A percentile compares a stretch with the other conserved stretches of the same genome.
Evolutionary conservation across 768 basidiomycete species (phyloP).

Genomic region (Rubroboletus pulcherrimus): DNA sequence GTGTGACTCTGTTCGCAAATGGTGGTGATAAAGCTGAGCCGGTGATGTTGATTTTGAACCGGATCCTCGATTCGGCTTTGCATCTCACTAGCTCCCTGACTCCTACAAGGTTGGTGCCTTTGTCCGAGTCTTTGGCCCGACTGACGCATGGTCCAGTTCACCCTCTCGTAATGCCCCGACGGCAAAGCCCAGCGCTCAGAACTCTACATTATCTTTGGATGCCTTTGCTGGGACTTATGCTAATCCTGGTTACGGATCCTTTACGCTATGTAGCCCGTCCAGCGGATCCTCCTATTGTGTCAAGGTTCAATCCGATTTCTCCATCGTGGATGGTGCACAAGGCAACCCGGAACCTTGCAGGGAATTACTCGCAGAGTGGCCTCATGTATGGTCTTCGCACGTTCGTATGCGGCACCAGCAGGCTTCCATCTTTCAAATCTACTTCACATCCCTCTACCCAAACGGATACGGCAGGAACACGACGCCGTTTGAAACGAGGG

Average conservation of each 20-base stretch:
- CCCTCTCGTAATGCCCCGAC: background rate
- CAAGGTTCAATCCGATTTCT: conserved; percentile 28
- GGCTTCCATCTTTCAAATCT: conserved; percentile 19
- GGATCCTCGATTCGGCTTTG: conserved; percentile 26
- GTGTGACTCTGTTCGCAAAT: conserved; percentile 36
- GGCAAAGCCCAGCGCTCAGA: background rate
- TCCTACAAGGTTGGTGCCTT: conserved; percentile 4
- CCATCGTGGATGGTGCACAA: conserved; percentile 20
- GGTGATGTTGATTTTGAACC: conserved; percentile 7
- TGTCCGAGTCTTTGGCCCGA: background rate
- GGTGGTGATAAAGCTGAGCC: conserved; percentile 14
- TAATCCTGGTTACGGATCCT: conserved; percentile 35
- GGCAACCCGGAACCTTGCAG: background rate
- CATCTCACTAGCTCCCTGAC: background rate
- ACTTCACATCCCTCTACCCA: conserved; percentile 31
- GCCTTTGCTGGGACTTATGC: conserved; percentile 36
- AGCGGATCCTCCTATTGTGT: conserved; percentile 22
- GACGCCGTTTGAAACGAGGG: conserved; percentile 30
- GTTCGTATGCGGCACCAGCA: conserved; percentile 26
- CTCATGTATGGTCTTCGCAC: conserved; percentile 37
- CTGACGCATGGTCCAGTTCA: background rate
- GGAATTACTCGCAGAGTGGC: conserved; percentile 32
- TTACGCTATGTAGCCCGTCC: conserved; percentile 35
- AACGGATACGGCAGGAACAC: conserved; percentile 36
- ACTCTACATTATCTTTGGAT: conserved; percentile 12